Evolutionary conservation across 495 filamentous ascomycete species (phyloP), one percentile per base, ranked within the genome.

Genomic region (Stereocaulon alpinum): DNA sequence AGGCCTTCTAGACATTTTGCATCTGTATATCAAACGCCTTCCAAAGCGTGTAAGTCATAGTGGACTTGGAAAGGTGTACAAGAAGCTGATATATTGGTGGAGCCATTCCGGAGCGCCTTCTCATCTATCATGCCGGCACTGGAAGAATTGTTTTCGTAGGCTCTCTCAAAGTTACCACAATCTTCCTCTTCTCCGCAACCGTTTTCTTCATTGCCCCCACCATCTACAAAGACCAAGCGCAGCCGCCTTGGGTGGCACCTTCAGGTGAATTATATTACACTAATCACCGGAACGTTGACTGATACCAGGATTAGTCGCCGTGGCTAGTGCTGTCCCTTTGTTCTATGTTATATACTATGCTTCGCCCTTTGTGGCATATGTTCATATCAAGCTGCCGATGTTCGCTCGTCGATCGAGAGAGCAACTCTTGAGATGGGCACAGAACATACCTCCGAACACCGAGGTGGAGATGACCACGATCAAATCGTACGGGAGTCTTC

Each of bases 71-170:
- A 10, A 1, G 12, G 14, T 15, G 6, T 30, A 3, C 5, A 41
- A 7, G 15, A 18, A 48, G 32, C 10, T 32, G 6, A 61, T 42
- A 56, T 9, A 47, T 6, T 32, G 17, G 2, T 51, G 29, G 40
- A 75, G 74, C 62, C 18, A 75, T 73, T 62, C 80, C 80, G 0
- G 86, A 88, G 64, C 74, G 74, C 15, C 73, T 91, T 11, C 73
- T 87, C 58, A 76, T 92, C 61, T 91, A 86, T 65, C 81, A 88
- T 76, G 84, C 82, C 43, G 87, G 88, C 61, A 85, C 81, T 9
- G 76, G 74, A 18, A 76, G 79, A 61, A 83, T 77, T 17, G 79
- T 84, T 24, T 86, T 89, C 65, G 66, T 91, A 40, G 84, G 82
- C 24, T 77, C 75, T 59, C 60, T 90, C 56, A 87, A 89, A 66